Conservation (phyloP, 164 flowering plant species). For the Macadamia tetraphylla region DNA sequence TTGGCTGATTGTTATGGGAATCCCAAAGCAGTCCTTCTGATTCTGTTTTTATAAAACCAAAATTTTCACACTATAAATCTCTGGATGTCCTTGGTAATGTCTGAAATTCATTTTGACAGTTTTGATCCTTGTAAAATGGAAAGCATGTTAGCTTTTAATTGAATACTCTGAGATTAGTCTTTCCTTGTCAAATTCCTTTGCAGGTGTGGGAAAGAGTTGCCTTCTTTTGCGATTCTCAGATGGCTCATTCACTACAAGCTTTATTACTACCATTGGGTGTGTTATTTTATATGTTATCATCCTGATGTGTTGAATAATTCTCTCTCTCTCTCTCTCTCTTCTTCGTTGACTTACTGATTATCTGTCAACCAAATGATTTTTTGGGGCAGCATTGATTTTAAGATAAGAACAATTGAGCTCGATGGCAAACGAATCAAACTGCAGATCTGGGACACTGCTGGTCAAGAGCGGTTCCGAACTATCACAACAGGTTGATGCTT, state of each 20-base stretch:
- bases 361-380: constrained; percentile 4
- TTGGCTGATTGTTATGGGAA: too few relatives aligned
- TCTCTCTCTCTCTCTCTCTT: neutral
- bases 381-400: constrained; percentile 66
- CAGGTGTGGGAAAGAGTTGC: constrained; percentile 96
- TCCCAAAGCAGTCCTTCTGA: too few relatives aligned
- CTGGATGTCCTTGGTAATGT: too few relatives aligned
- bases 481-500: constrained; percentile 66
- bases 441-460: constrained; percentile 97
- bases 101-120: neutral
- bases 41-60: too few relatives aligned
- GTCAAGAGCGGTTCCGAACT: constrained; percentile 87
- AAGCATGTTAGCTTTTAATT: neutral
- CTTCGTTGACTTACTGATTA: neutral
- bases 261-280: constrained; percentile 86
- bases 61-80: too few relatives aligned
- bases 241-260: constrained; percentile 90
- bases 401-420: constrained; percentile 84
- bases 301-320: neutral
- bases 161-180: neutral
- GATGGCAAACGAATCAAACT: constrained; percentile 78
- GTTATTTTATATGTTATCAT: constrained; percentile 4
- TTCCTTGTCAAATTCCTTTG: constrained; percentile 3
- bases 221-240: constrained; percentile 85
- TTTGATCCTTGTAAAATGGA: neutral